These are phyloP conservation scores for Bertia moriformis DNA, from an alignment of 2,329 filamentous ascomycete genomes.

Conservation along the genomic window DNA sequence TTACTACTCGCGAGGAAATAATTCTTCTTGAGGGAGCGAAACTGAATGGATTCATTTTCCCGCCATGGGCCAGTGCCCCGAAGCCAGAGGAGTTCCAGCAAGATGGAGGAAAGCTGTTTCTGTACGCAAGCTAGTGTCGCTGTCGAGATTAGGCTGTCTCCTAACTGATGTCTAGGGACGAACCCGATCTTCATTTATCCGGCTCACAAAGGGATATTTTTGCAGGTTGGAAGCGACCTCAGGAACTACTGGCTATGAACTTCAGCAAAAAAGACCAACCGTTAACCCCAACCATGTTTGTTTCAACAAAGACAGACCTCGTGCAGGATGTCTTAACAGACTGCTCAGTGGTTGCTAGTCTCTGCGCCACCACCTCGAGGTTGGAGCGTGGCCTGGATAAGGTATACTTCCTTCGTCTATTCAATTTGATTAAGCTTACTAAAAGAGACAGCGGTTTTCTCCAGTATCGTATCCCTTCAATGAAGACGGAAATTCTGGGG, in stretches of 20 bases:
- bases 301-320: constrained; percentile 41
- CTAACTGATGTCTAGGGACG: constrained; percentile 37
- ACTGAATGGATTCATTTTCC: not conserved
- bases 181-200: constrained; percentile 58
- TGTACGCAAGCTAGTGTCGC: too few species aligned
- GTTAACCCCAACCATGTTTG: not conserved
- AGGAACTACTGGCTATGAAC: constrained; percentile 50
- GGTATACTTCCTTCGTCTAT: constrained; percentile 26
- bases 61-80: not conserved
- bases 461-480: not conserved
- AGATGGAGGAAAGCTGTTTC: not conserved
- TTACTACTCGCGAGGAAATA: not conserved
- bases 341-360: constrained; percentile 89
- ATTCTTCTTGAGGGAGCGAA: constrained; percentile 1
- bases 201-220: constrained; percentile 62
- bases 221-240: constrained; percentile 66
- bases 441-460: not conserved
- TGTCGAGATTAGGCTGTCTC: too few species aligned
- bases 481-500: not conserved
- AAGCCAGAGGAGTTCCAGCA: not conserved
- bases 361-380: constrained; percentile 67
- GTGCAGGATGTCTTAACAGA: constrained; percentile 93
- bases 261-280: constrained; percentile 8
- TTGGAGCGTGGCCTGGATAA: constrained; percentile 54
- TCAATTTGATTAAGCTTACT: not conserved